These are phyloP conservation scores for Jatropha podagrica DNA, from an alignment of 441 rosid genomes.

Conservation along the genomic window DNA sequence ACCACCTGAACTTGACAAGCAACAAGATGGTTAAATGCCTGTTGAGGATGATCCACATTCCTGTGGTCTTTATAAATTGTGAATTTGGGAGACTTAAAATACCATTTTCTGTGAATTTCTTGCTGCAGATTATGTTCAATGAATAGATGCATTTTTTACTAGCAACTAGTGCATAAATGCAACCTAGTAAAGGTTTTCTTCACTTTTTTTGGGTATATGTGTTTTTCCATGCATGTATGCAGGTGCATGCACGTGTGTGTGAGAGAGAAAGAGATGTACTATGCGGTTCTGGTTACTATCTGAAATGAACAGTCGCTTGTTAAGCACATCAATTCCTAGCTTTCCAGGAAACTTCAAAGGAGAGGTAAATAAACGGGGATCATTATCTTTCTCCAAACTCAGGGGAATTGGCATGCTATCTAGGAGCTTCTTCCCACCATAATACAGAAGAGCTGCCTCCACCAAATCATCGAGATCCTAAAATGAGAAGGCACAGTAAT, in stretches of 20 bases:
- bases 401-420: constrained; percentile 64
- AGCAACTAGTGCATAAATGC: not conserved
- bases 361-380: constrained; percentile 71
- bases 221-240: not conserved
- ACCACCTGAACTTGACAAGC: constrained; percentile 62
- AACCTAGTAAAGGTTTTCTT: not conserved
- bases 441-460: constrained; percentile 82
- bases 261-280: constrained; percentile 45
- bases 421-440: constrained; percentile 69
- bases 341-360: constrained; percentile 97
- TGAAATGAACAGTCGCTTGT: constrained; percentile 88
- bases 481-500: constrained; percentile 15
- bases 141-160: not conserved
- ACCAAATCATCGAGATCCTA: constrained; percentile 92
- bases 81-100: constrained; percentile 2
- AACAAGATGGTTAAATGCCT: not conserved
- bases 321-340: constrained; percentile 80
- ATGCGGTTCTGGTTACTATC: constrained; percentile 98
- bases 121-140: not conserved
- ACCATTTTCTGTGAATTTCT: constrained; percentile 3
- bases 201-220: not conserved
- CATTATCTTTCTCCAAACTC: constrained; percentile 81
- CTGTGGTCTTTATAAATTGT: not conserved
- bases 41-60: not conserved
- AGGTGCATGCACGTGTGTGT: not conserved